Conservation (phyloP, 73 alveolate species). For the Uronychia binucleata region DNA sequence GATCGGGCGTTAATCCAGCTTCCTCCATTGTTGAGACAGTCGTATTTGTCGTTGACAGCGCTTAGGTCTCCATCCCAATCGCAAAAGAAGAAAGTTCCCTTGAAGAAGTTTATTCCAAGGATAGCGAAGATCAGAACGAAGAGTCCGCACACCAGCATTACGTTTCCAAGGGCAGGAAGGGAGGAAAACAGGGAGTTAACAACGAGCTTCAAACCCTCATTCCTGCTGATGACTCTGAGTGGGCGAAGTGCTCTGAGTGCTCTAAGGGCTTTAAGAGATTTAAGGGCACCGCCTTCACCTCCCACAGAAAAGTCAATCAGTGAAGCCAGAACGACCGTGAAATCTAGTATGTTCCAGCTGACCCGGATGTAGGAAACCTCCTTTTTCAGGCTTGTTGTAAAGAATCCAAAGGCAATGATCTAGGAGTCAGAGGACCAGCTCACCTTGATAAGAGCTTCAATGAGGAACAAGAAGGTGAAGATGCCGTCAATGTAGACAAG, state of each 20-base stretch:
- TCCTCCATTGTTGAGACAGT: constrained; percentile 41
- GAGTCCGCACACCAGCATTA: constrained; percentile 33
- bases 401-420: neutral
- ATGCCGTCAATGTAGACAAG: neutral
- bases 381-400: neutral
- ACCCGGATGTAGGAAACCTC: neutral
- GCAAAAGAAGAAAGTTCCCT: constrained; percentile 23
- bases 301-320: neutral
- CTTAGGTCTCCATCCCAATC: neutral
- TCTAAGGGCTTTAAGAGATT: constrained; percentile 50
- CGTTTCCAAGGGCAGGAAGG: constrained; percentile 46
- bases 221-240: constrained; percentile 28
- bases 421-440: too few species aligned
- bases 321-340: constrained; percentile 4
- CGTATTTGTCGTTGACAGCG: neutral
- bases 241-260: constrained; percentile 59
- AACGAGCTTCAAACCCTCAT: constrained; percentile 40
- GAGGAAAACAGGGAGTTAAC: constrained; percentile 38
- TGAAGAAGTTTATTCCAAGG: constrained; percentile 34
- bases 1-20: constrained; percentile 21
- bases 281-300: constrained; percentile 1
- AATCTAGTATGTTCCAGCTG: constrained; percentile 9
- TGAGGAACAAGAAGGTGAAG: neutral
- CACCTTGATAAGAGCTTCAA: constrained; percentile 9
- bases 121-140: constrained; percentile 45